Evolutionary conservation across 177 flowering plant genomes (phyloP).

Genomic region (Vitis hybrid): DNA sequence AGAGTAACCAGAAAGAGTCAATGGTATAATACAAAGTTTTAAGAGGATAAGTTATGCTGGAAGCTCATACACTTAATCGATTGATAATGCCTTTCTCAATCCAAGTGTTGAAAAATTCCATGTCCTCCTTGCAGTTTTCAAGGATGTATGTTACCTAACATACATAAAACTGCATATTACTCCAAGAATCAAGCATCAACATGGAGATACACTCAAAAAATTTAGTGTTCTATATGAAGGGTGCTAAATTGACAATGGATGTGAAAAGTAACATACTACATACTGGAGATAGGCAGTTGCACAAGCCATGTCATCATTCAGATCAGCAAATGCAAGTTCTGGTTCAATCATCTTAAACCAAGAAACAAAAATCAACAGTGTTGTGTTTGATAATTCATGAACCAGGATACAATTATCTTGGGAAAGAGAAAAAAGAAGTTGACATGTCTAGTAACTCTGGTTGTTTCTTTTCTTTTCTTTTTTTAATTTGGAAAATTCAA

Average conservation of each 20-base stretch:
- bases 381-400: constrained; percentile 5
- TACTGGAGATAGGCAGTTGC: constrained; percentile 99
- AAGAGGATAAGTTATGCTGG: constrained; percentile 15
- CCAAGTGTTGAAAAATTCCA: constrained; percentile 97
- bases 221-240: neutral
- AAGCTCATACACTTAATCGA: constrained; percentile 75
- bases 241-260: constrained; percentile 20
- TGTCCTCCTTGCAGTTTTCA: constrained; percentile 97
- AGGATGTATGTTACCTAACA: constrained; percentile 78
- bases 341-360: constrained; percentile 92
- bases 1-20: neutral
- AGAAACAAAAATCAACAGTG: constrained; percentile 9
- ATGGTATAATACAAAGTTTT: neutral
- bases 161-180: constrained; percentile 13
- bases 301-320: constrained; percentile 97
- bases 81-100: constrained; percentile 90
- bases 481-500: neutral
- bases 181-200: neutral
- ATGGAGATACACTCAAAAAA: neutral
- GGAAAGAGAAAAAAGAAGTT: neutral
- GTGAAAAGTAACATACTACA: constrained; percentile 83
- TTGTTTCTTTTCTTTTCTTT: neutral
- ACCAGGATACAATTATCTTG: neutral
- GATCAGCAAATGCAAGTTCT: constrained; percentile 97
- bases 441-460: neutral